These are phyloP conservation scores for Cicer cuneatum DNA, from an alignment of 306 rosid genomes.

Conservation along the genomic window DNA sequence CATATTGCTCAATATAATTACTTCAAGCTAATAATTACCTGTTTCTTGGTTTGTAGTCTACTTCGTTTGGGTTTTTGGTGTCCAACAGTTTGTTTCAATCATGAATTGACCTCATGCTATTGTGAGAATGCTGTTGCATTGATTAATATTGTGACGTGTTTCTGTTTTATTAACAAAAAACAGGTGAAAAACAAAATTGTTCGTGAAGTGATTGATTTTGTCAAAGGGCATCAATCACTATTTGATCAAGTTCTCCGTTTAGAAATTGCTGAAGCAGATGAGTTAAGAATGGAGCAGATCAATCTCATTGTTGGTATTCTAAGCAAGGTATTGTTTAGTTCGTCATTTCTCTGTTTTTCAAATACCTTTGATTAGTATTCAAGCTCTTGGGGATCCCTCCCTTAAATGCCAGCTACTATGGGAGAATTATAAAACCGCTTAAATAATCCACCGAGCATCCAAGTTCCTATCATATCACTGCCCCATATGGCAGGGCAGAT, in stretches of 20 bases:
- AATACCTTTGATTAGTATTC: not conserved
- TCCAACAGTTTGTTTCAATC: constrained; percentile 15
- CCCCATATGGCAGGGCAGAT: too few species aligned
- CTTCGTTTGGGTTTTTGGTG: not conserved
- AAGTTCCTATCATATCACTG: too few species aligned
- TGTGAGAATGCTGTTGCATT: constrained; percentile 7
- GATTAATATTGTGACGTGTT: constrained; percentile 14
- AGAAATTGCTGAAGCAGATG: constrained; percentile 79
- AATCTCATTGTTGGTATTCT: constrained; percentile 90
- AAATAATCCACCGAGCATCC: not conserved
- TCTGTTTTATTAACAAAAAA: constrained; percentile 24
- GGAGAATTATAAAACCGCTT: not conserved
- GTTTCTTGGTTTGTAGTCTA: constrained; percentile 11
- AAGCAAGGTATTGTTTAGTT: constrained; percentile 72
- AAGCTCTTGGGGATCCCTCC: too few species aligned
- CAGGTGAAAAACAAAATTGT: constrained; percentile 94
- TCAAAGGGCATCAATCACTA: constrained; percentile 82
- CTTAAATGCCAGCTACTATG: not conserved
- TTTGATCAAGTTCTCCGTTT: constrained; percentile 77
- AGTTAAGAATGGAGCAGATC: constrained; percentile 79
- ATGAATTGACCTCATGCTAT: constrained; percentile 7
- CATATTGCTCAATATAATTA: not conserved
- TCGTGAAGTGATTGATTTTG: constrained; percentile 85
- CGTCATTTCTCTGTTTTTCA: constrained; percentile 15
- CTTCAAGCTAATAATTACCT: constrained; percentile 19